phyloP scores from a whole-genome alignment of 768 basidiomycete species.

The Omphalotus guepiniiformis region DNA sequence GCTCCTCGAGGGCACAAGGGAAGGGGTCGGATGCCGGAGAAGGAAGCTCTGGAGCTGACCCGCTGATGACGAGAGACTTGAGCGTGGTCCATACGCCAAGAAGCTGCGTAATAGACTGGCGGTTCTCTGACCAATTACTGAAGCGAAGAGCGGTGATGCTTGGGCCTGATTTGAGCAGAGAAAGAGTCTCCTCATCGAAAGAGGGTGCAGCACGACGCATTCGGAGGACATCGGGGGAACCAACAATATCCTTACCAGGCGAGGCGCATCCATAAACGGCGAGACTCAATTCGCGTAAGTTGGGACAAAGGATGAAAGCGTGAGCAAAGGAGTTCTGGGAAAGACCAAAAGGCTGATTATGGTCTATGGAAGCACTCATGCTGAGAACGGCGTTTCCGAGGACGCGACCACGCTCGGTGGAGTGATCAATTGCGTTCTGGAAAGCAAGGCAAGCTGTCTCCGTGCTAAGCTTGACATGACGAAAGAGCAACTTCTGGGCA shows the following conservation, averaged over 20 bases:
- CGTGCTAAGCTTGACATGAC: conserved; percentile 48
- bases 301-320: conserved; percentile 56
- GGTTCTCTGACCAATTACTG: conserved; percentile 69
- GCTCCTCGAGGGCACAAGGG: conserved; percentile 42
- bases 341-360: conserved; percentile 60
- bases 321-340: conserved; percentile 52
- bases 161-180: conserved; percentile 52
- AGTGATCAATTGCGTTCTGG: conserved; percentile 41
- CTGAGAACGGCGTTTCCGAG: conserved; percentile 51
- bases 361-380: conserved; percentile 57
- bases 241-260: conserved; percentile 47
- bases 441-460: conserved; percentile 54
- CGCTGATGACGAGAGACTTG: conserved; percentile 51
- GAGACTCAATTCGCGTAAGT: conserved; percentile 51
- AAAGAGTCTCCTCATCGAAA: conserved; percentile 49
- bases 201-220: conserved; percentile 48
- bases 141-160: conserved; percentile 51
- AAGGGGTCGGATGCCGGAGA: conserved; percentile 40
- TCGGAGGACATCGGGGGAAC: conserved; percentile 41
- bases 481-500: conserved; percentile 64
- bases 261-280: conserved; percentile 55
- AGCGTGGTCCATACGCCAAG: conserved; percentile 61
- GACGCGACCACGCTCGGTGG: conserved; percentile 42
- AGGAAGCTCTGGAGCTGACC: conserved; percentile 49
- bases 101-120: conserved; percentile 52